Conservation (phyloP, 768 basidiomycete species). For the Dacryopinax primogenitus region DNA sequence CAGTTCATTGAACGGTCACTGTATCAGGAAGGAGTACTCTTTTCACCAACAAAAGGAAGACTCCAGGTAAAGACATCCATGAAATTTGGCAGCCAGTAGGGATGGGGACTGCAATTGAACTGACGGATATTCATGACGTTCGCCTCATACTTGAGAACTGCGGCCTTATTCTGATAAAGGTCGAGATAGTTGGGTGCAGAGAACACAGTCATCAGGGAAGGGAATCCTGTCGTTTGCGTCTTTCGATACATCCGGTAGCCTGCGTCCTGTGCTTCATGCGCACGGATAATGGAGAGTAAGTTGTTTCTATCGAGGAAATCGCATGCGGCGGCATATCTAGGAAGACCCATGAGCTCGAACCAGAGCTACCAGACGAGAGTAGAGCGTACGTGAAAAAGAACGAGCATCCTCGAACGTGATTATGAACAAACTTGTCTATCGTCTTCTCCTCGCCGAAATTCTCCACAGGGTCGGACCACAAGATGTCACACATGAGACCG, state of each 20-base stretch:
- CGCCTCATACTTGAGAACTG: slow-evolving; percentile 96
- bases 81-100: slow-evolving; percentile 98
- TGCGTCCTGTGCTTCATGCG: slow-evolving; percentile 97
- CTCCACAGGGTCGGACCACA: slow-evolving; percentile 97
- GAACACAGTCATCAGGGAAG: slow-evolving; percentile 99
- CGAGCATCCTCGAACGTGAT: slow-evolving; percentile 92
- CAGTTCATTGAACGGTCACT: background rate
- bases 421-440: slow-evolving; percentile 81
- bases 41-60: slow-evolving; percentile 94
- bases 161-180: slow-evolving; percentile 98
- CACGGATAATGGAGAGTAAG: slow-evolving; percentile 88
- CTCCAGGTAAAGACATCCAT: slow-evolving; percentile 99
- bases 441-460: slow-evolving; percentile 94
- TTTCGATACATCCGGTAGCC: slow-evolving; percentile 99
- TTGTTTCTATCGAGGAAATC: slow-evolving; percentile 96
- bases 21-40: slow-evolving; percentile 41
- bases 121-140: slow-evolving; percentile 98
- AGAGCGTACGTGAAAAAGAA: slow-evolving; percentile 84
- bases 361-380: background rate
- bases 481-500: slow-evolving; percentile 95
- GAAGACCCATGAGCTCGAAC: slow-evolving; percentile 1
- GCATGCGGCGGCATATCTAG: slow-evolving; percentile 89
- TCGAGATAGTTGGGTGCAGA: slow-evolving; percentile 97
- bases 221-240: slow-evolving; percentile 94
- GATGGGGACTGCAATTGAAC: slow-evolving; percentile 87